Conservation (phyloP, 2,329 filamentous ascomycete species). For the Fusarium pininemorale region DNA sequence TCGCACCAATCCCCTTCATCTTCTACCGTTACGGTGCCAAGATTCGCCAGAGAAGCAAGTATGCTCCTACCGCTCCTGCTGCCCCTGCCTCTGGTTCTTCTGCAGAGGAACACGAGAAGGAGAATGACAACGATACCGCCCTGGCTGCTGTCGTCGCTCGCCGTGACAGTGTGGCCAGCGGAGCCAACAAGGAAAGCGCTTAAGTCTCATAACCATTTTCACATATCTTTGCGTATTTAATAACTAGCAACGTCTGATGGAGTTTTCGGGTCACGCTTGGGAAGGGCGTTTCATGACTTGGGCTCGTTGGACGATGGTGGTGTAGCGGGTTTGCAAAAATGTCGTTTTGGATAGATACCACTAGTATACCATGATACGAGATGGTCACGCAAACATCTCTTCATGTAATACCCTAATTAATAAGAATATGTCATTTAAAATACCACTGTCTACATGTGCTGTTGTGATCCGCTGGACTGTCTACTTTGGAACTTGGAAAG, state of each 20-base stretch:
- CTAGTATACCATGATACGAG: conserved; percentile 5
- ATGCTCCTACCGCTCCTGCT: conserved; percentile 58
- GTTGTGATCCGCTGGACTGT: background rate
- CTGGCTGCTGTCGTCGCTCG: conserved; percentile 34
- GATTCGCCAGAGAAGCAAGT: conserved; percentile 65
- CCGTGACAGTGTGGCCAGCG: conserved; percentile 28
- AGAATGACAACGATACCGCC: conserved; percentile 30
- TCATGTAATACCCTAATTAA: conserved; percentile 22
- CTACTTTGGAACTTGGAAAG: background rate
- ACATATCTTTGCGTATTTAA: background rate
- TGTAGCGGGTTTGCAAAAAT: conserved; percentile 16
- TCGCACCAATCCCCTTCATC: conserved; percentile 70
- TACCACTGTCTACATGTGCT: background rate
- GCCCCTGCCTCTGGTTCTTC: conserved; percentile 9
- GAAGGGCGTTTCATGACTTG: conserved; percentile 23
- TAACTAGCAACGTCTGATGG: background rate
- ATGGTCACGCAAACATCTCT: conserved; percentile 14
- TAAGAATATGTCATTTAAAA: background rate
- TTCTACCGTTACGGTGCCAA: conserved; percentile 69
- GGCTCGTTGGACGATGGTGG: conserved; percentile 4
- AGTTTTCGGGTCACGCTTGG: background rate
- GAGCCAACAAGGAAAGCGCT: conserved; percentile 34
- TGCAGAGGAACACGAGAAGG: conserved; percentile 32
- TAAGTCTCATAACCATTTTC: background rate
- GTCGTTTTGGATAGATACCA: conserved; percentile 18